Evolutionary conservation across 371 early-diverging fungal species (phyloP).

Genomic region (Mortierella sp.): DNA sequence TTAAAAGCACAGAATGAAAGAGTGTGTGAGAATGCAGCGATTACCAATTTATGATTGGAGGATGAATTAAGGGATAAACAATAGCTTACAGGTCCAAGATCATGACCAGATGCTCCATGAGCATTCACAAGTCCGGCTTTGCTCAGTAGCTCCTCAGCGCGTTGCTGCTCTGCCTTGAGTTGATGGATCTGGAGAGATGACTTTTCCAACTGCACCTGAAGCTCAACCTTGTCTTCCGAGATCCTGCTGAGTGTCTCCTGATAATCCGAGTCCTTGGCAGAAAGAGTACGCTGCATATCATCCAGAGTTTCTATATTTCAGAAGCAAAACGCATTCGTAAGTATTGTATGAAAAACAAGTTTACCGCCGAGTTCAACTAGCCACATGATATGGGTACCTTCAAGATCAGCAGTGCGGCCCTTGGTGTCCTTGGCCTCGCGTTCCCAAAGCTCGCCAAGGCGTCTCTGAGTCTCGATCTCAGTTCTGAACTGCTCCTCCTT

Average conservation of each 20-base stretch:
- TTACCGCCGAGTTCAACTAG: too few relatives aligned
- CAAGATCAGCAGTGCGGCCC: constrained; percentile 64
- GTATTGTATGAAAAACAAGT: background rate
- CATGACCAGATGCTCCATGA: constrained; percentile 24
- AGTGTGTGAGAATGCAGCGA: background rate
- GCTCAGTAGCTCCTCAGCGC: constrained; percentile 47
- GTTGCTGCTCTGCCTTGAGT: constrained; percentile 59
- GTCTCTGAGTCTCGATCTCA: constrained; percentile 78
- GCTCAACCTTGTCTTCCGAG: constrained; percentile 42
- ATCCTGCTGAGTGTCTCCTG: constrained; percentile 32
- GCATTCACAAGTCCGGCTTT: constrained; percentile 46
- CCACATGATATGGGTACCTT: constrained; percentile 37
- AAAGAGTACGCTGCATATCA: constrained; percentile 35
- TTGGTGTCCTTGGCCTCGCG: constrained; percentile 64
- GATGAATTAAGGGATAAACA: constrained; percentile 15
- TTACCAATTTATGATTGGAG: background rate
- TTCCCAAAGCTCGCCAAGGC: constrained; percentile 72
- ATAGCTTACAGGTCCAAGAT: constrained; percentile 41
- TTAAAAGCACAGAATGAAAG: background rate
- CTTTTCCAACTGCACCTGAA: constrained; percentile 42
- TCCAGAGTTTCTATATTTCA: constrained; percentile 32
- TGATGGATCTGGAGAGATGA: constrained; percentile 53
- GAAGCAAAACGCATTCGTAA: background rate
- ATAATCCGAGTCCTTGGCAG: constrained; percentile 38
- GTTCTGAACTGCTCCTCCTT: constrained; percentile 73